A percentile compares a stretch with the other conserved stretches of the same genome.
Conservation (phyloP, 2,329 filamentous ascomycete species). For the Cladosporium halotolerans region DNA sequence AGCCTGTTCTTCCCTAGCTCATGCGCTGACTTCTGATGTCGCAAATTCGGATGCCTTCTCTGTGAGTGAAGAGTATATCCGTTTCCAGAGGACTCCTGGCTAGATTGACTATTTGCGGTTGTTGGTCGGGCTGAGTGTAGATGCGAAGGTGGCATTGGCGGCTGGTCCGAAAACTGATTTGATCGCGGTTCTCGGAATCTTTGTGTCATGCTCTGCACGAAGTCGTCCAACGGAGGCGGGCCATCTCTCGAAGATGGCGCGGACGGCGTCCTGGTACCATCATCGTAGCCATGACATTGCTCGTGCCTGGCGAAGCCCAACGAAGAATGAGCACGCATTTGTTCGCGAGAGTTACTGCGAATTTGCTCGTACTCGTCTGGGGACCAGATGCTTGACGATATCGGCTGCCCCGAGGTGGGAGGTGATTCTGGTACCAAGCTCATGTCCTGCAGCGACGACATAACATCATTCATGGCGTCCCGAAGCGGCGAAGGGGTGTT, state of each 20-base stretch:
- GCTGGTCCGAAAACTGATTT: constrained; percentile 32
- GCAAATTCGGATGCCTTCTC: constrained; percentile 35
- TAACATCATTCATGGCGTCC: constrained; percentile 96
- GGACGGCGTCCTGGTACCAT: constrained; percentile 45
- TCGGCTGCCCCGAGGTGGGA: constrained; percentile 33
- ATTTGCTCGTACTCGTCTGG: constrained; percentile 73
- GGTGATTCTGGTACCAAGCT: constrained; percentile 52
- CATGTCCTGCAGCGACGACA: constrained; percentile 89
- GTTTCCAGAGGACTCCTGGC: constrained; percentile 19
- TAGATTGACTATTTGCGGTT: constrained; percentile 25
- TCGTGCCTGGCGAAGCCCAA: constrained; percentile 54
- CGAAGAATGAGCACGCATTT: constrained; percentile 62
- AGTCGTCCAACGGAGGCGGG: constrained; percentile 71
- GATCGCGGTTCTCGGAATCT: constrained; percentile 66
- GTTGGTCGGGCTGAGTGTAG: constrained; percentile 21
- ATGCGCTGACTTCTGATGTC: constrained; percentile 67
- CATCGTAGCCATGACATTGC: constrained; percentile 34
- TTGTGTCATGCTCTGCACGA: constrained; percentile 87
- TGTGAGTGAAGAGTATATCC: constrained; percentile 35
- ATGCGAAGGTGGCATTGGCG: constrained; percentile 26
- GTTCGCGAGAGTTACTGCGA: constrained; percentile 36
- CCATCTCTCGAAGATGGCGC: constrained; percentile 36
- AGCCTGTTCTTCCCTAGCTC: constrained; percentile 65
- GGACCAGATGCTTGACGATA: constrained; percentile 72
- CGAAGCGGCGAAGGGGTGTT: constrained; percentile 82